Percentiles rank a stretch among this genome's conserved stretches.
Conservation (phyloP, 2,329 filamentous ascomycete genomes). For the Simplicillium sp. region DNA sequence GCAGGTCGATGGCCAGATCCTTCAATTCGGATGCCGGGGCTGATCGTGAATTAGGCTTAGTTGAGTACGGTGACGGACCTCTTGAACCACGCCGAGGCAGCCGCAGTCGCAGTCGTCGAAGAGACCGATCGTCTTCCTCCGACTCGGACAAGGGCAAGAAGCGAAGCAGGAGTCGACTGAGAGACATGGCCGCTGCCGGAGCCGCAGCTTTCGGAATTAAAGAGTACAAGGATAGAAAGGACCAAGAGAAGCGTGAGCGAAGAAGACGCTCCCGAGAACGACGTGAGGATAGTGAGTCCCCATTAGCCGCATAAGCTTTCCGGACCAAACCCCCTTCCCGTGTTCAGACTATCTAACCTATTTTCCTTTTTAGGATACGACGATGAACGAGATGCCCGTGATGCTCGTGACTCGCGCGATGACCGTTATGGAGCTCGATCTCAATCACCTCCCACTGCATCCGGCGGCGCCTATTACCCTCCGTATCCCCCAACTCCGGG, state of each 20-base stretch:
- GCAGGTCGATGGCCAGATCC: slow-evolving; percentile 42
- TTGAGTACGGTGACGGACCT: slow-evolving; percentile 55
- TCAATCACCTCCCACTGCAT: slow-evolving; percentile 39
- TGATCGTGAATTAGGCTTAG: slow-evolving; percentile 60
- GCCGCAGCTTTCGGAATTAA: slow-evolving; percentile 56
- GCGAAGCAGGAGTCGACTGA: slow-evolving; percentile 41
- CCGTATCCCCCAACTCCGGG: slow-evolving; percentile 25
- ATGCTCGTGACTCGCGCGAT: slow-evolving; percentile 22
- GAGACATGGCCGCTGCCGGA: slow-evolving; percentile 46
- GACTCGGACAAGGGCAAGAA: slow-evolving; percentile 21
- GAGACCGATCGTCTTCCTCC: slow-evolving; percentile 24
- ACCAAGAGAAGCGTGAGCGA: slow-evolving; percentile 31
- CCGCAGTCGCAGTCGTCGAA: slow-evolving; percentile 27
- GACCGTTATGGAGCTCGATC: slow-evolving; percentile 27
- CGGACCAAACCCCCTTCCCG: not conserved
- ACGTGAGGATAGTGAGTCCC: slow-evolving; percentile 18
- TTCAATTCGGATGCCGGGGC: slow-evolving; percentile 40
- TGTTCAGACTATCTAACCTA: slow-evolving; percentile 6
- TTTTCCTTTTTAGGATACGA: slow-evolving; percentile 19
- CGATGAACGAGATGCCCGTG: slow-evolving; percentile 27
- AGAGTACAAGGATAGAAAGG: slow-evolving; percentile 43
- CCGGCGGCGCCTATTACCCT: slow-evolving; percentile 40
- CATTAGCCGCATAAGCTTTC: not conserved
- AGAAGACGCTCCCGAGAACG: slow-evolving; percentile 15
- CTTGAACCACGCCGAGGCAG: slow-evolving; percentile 36